These are phyloP conservation scores for Pseudoturritis turrita DNA, from an alignment of 345 rosid species.

Conservation along the genomic window DNA sequence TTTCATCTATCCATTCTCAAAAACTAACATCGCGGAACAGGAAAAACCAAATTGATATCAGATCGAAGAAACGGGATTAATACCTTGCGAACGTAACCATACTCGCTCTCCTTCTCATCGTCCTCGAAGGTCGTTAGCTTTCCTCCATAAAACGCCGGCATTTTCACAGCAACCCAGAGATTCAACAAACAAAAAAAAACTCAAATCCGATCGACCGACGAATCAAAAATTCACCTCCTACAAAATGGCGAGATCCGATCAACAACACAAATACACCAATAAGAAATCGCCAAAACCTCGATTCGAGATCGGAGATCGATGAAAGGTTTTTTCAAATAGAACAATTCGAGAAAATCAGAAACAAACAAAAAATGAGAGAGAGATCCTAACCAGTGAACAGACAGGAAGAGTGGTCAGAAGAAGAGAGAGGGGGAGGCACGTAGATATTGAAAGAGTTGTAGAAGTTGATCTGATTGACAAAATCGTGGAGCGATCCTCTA, in stretches of 20 bases:
- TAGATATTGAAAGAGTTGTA: constrained; percentile 25
- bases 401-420: constrained; percentile 33
- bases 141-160: constrained; percentile 85
- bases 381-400: constrained; percentile 32
- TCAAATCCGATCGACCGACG: background rate
- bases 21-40: background rate
- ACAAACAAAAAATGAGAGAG: background rate
- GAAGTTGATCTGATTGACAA: constrained; percentile 29
- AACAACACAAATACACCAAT: constrained; percentile 5
- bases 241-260: constrained; percentile 34
- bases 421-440: constrained; percentile 22
- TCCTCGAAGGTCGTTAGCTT: constrained; percentile 93
- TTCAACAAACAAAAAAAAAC: background rate
- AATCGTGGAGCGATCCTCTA: background rate
- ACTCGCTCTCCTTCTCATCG: constrained; percentile 96
- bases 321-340: constrained; percentile 8
- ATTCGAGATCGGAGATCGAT: constrained; percentile 13
- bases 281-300: background rate
- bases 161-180: constrained; percentile 28
- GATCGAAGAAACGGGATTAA: constrained; percentile 18
- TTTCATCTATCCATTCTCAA: background rate
- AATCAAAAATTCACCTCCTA: constrained; percentile 14
- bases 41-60: background rate
- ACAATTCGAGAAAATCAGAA: constrained; percentile 4
- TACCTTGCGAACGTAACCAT: constrained; percentile 98